Evolutionary conservation across 805 yeast species (phyloP).

Genomic region (Vanderwaltozyma yarrowii): DNA sequence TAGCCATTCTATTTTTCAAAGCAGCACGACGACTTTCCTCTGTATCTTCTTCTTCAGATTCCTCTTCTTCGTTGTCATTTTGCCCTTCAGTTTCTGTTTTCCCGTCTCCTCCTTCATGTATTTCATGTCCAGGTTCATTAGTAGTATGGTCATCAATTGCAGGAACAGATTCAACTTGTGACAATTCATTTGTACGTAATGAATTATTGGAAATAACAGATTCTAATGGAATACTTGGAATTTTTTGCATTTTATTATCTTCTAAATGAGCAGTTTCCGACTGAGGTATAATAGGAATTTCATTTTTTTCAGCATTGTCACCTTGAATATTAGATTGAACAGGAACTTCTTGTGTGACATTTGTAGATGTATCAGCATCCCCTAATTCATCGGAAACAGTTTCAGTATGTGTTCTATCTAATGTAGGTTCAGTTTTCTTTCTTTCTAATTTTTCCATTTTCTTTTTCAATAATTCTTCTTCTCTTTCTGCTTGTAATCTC

Average conservation of each 20-base stretch:
- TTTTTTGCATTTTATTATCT: not conserved
- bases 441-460: constrained; percentile 39
- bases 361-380: not conserved
- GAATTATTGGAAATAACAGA: too few relatives aligned
- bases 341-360: not conserved
- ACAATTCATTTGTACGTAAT: too few relatives aligned
- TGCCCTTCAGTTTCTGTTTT: constrained; percentile 18
- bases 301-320: too few relatives aligned
- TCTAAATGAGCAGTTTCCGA: not conserved
- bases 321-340: too few relatives aligned
- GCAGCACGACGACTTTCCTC: constrained; percentile 69
- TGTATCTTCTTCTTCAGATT: constrained; percentile 53
- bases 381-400: not conserved
- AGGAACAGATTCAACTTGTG: too few relatives aligned
- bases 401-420: not conserved
- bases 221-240: too few relatives aligned
- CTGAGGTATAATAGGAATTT: not conserved
- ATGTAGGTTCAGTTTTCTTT: not conserved
- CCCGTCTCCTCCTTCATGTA: not conserved
- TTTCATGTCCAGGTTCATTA: not conserved
- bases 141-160: too few relatives aligned
- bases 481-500: constrained; percentile 67
- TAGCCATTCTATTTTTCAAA: constrained; percentile 92
- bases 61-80: constrained; percentile 30
- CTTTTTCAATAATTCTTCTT: constrained; percentile 46